phyloP scores from a whole-genome alignment of 805 yeast species.

The Candida silvatica region DNA sequence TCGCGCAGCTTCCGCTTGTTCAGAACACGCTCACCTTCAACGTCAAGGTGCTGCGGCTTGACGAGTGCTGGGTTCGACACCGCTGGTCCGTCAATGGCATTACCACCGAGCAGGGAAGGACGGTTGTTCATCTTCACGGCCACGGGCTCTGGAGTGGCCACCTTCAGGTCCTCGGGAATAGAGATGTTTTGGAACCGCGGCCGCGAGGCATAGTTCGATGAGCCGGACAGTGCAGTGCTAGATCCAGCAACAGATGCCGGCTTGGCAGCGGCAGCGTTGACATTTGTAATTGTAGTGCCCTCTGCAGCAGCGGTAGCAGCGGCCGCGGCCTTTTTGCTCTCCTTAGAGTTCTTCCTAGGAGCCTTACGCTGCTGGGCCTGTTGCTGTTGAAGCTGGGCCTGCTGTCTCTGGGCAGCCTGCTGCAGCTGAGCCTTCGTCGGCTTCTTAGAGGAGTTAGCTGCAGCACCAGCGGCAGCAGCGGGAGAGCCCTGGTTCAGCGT shows the following conservation, averaged over 20 bases:
- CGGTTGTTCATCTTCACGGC: constrained; percentile 53
- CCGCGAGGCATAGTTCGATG: constrained; percentile 25
- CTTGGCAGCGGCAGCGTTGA: constrained; percentile 37
- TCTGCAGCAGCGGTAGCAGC: neutral
- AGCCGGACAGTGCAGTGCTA: constrained; percentile 10
- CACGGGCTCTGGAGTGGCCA: constrained; percentile 59
- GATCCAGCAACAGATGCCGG: constrained; percentile 9
- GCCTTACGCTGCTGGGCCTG: constrained; percentile 6
- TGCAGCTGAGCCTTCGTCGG: neutral
- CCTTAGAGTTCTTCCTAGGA: constrained; percentile 4
- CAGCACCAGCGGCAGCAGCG: neutral
- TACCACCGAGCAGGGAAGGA: constrained; percentile 81
- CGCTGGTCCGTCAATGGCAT: constrained; percentile 62
- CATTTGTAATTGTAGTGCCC: constrained; percentile 35
- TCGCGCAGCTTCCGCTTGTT: constrained; percentile 87
- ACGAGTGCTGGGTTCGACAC: constrained; percentile 68
- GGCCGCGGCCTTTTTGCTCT: neutral
- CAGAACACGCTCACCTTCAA: constrained; percentile 74
- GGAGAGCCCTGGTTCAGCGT: constrained; percentile 17
- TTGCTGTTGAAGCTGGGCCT: constrained; percentile 7
- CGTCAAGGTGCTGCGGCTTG: constrained; percentile 74
- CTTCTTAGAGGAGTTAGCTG: neutral
- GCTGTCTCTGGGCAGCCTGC: constrained; percentile 8
- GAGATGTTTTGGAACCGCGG: constrained; percentile 60
- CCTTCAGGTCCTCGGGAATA: constrained; percentile 60